phyloP scores from a whole-genome alignment of 2,329 filamentous ascomycete genomes.

The Cladophialophora yegresii region DNA sequence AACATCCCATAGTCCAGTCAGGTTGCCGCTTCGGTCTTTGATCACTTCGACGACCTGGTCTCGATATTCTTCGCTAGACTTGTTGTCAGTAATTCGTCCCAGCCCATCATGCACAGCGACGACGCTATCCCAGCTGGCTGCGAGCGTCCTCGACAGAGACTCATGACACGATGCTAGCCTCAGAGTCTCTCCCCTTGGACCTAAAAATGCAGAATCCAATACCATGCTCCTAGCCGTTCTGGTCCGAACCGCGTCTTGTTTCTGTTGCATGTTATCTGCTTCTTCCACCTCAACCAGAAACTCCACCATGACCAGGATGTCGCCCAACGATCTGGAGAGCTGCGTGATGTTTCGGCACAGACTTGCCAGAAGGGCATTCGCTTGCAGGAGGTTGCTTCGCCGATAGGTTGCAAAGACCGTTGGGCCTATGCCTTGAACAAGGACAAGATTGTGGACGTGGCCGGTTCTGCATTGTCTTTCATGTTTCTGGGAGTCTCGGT shows the following conservation, averaged over 20 bases:
- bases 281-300: slow-evolving; percentile 12
- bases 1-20: slow-evolving; percentile 24
- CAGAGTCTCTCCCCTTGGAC: slow-evolving; percentile 17
- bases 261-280: background rate
- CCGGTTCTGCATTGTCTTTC: background rate
- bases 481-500: slow-evolving; percentile 3
- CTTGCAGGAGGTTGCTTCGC: slow-evolving; percentile 27
- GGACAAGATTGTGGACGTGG: slow-evolving; percentile 14
- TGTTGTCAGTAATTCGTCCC: background rate
- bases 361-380: slow-evolving; percentile 26
- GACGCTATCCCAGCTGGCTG: slow-evolving; percentile 23
- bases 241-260: slow-evolving; percentile 5
- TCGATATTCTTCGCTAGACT: background rate
- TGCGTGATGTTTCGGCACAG: slow-evolving; percentile 26
- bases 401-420: slow-evolving; percentile 24
- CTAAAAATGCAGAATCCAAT: slow-evolving; percentile 26
- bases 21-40: slow-evolving; percentile 27
- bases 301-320: slow-evolving; percentile 23
- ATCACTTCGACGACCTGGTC: slow-evolving; percentile 28
- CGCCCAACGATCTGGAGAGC: slow-evolving; percentile 12
- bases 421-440: slow-evolving; percentile 24
- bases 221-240: slow-evolving; percentile 11
- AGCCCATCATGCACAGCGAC: slow-evolving; percentile 30
- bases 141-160: slow-evolving; percentile 22
- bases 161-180: slow-evolving; percentile 20